These are phyloP conservation scores for Peronospora belbahrii DNA, from an alignment of 352 stramenopile species.

Conservation along the genomic window DNA sequence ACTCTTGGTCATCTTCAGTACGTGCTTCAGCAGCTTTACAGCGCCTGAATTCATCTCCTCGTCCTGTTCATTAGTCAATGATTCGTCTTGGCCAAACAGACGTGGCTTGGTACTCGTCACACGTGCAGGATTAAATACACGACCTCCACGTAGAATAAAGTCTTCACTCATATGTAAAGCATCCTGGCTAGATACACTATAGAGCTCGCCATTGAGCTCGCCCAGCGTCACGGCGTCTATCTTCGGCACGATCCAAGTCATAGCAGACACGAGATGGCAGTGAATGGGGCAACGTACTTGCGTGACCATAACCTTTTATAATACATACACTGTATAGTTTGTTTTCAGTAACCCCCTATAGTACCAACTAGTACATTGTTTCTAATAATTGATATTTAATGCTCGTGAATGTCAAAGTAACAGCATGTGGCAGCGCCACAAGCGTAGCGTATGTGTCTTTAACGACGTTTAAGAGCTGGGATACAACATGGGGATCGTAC, in stretches of 20 bases:
- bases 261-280: slow-evolving; percentile 5
- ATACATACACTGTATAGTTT: neutral
- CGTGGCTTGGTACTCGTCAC: slow-evolving; percentile 45
- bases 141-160: slow-evolving; percentile 52
- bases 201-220: slow-evolving; percentile 64
- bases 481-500: slow-evolving; percentile 28
- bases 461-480: slow-evolving; percentile 12
- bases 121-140: slow-evolving; percentile 45
- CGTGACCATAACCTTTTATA: slow-evolving; percentile 4
- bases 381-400: slow-evolving; percentile 5
- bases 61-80: slow-evolving; percentile 42
- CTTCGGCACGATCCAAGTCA: slow-evolving; percentile 61
- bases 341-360: neutral
- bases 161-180: slow-evolving; percentile 51
- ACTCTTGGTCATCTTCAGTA: slow-evolving; percentile 12
- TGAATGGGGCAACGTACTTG: neutral
- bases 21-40: slow-evolving; percentile 35
- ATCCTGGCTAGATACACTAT: slow-evolving; percentile 55
- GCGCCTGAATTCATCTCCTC: slow-evolving; percentile 35
- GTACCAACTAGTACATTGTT: neutral
- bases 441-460: slow-evolving; percentile 27
- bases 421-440: slow-evolving; percentile 12
- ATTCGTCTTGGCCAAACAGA: slow-evolving; percentile 51
- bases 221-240: slow-evolving; percentile 65
- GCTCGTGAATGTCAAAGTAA: slow-evolving; percentile 20